Evolutionary conservation across 805 yeast genomes (phyloP), one percentile per base, ranked within the genome.

Genomic region (Tetrapisispora nanseiensis): DNA sequence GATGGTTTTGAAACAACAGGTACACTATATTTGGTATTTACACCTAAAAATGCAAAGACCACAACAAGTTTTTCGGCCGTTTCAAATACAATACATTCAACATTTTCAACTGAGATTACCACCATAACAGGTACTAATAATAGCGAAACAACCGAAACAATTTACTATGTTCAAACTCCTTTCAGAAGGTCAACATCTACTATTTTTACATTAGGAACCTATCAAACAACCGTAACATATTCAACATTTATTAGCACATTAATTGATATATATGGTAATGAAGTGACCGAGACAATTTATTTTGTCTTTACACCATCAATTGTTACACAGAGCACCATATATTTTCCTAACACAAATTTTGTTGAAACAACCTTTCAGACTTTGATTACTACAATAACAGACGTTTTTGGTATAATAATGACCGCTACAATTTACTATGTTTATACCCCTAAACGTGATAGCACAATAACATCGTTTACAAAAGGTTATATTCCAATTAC

Each of bases 131-230:
- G 44, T 6, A 9, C 38, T 12, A 39, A 43, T 16, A 44, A 42
- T 6, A 33, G 27, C 3, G 45, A 32, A 21, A 39, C 47, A n/a
- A 19, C 41, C 7, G 18, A 23, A 15, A 43, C 46, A 6, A 29
- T 46, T n/a, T 48, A 46, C 26, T 46, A 35, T 24, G 49, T 46
- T 15, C 46, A 47, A 5, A 48, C 51, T 26, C 49, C 51, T 11
- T 23, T 40, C 13, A 15, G 34, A 9, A 33, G 13, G 6, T 9
- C 26, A 2, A 16, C 15, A 4, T 20, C 37, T 6, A 15, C 38
- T 13, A 23, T 6, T 3, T 6, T 7, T 3, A 18, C 23, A 7
- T 18, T 5, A n/a, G 22, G 24, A 3, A 6, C 18, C 13, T 4
- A 9, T 11, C 1, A 32, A 2, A 12, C 20, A 15, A 43, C 46